Percentiles rank a stretch among this genome's conserved stretches.
Evolutionary conservation across 164 flowering plant species (phyloP).

Genomic region (Platanus orientalis): DNA sequence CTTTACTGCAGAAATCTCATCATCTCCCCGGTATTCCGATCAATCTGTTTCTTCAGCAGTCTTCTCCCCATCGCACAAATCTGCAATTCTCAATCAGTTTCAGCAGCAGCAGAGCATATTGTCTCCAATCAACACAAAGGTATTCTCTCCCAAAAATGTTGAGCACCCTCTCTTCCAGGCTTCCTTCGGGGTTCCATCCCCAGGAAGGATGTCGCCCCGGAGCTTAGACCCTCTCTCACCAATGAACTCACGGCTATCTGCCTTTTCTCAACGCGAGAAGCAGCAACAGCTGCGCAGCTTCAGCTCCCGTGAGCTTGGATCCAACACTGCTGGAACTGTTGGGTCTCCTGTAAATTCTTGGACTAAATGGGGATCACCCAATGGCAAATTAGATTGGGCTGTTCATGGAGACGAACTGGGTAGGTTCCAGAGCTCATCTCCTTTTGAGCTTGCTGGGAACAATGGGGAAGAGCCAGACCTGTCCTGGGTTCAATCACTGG

Average conservation of each 20-base stretch:
- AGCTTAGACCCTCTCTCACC: slow-evolving; percentile 77
- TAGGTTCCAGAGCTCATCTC: slow-evolving; percentile 54
- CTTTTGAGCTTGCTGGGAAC: slow-evolving; percentile 57
- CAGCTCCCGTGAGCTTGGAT: slow-evolving; percentile 76
- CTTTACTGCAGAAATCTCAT: slow-evolving; percentile 52
- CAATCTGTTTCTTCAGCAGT: slow-evolving; percentile 46
- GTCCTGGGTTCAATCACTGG: slow-evolving; percentile 91
- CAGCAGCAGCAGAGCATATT: slow-evolving; percentile 84
- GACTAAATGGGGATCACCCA: slow-evolving; percentile 73
- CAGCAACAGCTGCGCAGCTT: slow-evolving; percentile 75
- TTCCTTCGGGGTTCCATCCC: slow-evolving; percentile 50
- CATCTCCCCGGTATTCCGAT: slow-evolving; percentile 65
- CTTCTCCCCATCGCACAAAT: slow-evolving; percentile 77
- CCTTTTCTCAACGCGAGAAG: slow-evolving; percentile 64
- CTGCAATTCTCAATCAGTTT: slow-evolving; percentile 67
- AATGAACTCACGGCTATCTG: slow-evolving; percentile 52
- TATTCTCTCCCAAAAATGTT: slow-evolving; percentile 57
- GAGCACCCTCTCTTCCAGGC: slow-evolving; percentile 73
- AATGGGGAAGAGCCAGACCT: slow-evolving; percentile 88
- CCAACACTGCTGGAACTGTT: slow-evolving; percentile 31
- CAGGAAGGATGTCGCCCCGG: slow-evolving; percentile 88
- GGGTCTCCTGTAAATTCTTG: slow-evolving; percentile 55
- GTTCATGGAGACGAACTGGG: slow-evolving; percentile 54
- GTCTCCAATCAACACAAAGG: slow-evolving; percentile 68
- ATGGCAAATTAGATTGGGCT: slow-evolving; percentile 71